Conservation (phyloP, 106 monocot species). For the Vanilla planifolia region DNA sequence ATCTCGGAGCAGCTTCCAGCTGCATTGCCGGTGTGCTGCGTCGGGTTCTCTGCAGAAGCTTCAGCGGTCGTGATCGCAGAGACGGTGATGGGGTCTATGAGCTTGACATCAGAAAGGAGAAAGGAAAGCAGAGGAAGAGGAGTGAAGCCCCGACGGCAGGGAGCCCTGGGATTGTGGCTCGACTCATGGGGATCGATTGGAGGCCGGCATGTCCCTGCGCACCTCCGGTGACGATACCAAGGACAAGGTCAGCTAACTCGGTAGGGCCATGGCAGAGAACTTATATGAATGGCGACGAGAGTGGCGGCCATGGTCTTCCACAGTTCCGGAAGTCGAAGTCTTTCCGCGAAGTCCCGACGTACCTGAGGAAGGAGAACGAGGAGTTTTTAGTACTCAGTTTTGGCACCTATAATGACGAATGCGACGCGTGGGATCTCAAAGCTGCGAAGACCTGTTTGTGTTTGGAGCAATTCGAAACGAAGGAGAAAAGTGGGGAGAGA, state of each 20-base stretch:
- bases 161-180: slow-evolving; percentile 20
- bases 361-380: slow-evolving; percentile 45
- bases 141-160: not conserved
- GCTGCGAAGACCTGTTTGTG: not conserved
- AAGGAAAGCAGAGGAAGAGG: no score
- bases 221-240: not conserved
- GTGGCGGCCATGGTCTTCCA: not conserved
- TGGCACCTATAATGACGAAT: slow-evolving; percentile 11
- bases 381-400: slow-evolving; percentile 68
- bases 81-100: not conserved
- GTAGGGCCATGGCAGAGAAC: slow-evolving; percentile 14
- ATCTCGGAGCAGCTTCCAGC: not conserved
- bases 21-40: slow-evolving; percentile 17
- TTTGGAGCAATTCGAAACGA: not conserved
- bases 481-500: slow-evolving; percentile 3
- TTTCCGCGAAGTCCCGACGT: slow-evolving; percentile 36
- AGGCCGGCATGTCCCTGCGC: slow-evolving; percentile 12
- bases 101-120: slow-evolving; percentile 6
- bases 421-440: not conserved
- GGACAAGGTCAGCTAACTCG: slow-evolving; percentile 25
- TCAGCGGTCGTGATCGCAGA: not conserved
- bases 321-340: slow-evolving; percentile 15
- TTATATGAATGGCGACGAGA: not conserved
- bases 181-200: slow-evolving; percentile 41
- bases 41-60: slow-evolving; percentile 8